Conservation (phyloP, 768 basidiomycete genomes). For the Russula brevipes region DNA sequence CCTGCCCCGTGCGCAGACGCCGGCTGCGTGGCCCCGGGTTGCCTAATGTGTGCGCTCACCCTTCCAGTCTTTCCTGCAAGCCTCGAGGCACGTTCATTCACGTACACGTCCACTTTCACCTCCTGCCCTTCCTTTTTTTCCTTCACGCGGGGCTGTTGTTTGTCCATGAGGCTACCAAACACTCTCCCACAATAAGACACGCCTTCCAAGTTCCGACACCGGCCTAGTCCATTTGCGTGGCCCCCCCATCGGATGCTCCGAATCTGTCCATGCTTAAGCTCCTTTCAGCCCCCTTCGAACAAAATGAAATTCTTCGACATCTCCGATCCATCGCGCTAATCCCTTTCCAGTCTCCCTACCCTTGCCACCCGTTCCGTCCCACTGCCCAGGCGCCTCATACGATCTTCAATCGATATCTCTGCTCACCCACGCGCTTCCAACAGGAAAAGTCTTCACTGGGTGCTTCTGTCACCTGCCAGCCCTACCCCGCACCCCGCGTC, state of each 20-base stretch:
- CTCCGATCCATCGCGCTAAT: conserved; percentile 17
- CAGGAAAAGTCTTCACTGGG: neutral
- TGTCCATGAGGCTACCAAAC: conserved; percentile 21
- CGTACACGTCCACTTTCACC: too few relatives aligned
- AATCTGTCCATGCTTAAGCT: conserved; percentile 12
- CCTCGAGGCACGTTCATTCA: conserved; percentile 3
- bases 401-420: conserved; percentile 2
- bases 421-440: neutral
- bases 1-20: neutral
- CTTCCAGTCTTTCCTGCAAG: neutral
- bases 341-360: neutral
- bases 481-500: conserved; percentile 15
- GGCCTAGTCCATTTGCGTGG: conserved; percentile 11
- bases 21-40: accelerated
- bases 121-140: too few relatives aligned
- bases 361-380: neutral
- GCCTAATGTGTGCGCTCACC: neutral
- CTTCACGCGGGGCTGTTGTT: neutral
- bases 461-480: conserved; percentile 16
- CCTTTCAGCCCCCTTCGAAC: conserved; percentile 1
- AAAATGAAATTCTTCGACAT: conserved; percentile 15
- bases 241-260: neutral
- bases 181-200: neutral
- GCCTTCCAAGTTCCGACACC: conserved; percentile 8
- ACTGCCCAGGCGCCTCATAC: too few relatives aligned